Base-by-base conservation (phyloP, 495 filamentous ascomycete species). In the Tuber calosporum region DNA sequence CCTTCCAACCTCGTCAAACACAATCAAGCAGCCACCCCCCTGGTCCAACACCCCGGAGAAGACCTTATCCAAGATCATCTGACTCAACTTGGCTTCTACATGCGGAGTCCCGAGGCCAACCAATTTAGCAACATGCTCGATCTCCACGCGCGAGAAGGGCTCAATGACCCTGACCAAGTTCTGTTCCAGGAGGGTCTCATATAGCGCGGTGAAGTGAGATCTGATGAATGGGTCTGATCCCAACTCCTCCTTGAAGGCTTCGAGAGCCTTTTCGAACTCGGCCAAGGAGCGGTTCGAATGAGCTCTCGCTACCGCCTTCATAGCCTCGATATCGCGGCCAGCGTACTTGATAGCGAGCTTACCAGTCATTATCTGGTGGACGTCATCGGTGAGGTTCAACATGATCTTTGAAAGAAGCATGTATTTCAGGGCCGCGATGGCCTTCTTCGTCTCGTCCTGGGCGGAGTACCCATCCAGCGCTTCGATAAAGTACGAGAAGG, bases 361-460 rank as follows among this genome's bases (percentile, higher is more conserved):
- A 67, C 91, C 93, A 22, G 90, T 89, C 88, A 98, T 91, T 71
- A 99, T 86, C 80, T 89, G 87, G 84, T 93, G 94, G 81, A 99
- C 94, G 84, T 99, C 95, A 85, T 97, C 93, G 76, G 88, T 92
- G 42, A 94, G 85, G 85, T 99, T 99, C 75, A 97, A 86, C 95
- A 99, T 98, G 85, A 99, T 96, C 86, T 98, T 97, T 87, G 95
- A 98, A 40, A 99, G 89, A 43, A 99, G 87, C 96, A 99, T 98
- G 87, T 99, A 99, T 84, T 99, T 96, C 76, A 99, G 85, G 38
- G 95, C 92, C 13, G 94, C 90, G 13, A 93, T 94, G 7, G 95
- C 95, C 83, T 93, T 90, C 74, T 87, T 86, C 9, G 90, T 84
- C 77, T 94, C 92, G 75, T 99, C 95, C 81, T 97, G 92, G 9